Evolutionary conservation across 306 rosid species (phyloP), one percentile per base, ranked within the genome.

Genomic region (Glycine latifolia): DNA sequence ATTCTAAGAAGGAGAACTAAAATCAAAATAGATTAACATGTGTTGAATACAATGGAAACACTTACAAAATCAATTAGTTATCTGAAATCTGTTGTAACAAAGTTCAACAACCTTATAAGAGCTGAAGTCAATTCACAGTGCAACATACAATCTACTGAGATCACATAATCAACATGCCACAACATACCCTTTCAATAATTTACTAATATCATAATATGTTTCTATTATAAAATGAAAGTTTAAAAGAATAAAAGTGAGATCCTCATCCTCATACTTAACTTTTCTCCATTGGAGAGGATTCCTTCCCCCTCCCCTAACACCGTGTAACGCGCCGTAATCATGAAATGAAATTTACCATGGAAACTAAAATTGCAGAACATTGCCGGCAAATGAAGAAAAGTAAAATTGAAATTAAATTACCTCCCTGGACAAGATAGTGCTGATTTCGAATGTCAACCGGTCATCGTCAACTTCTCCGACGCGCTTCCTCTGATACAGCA

Each of bases 391-490:
- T 3, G 10, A 35, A 35, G 48, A 37, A 65, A 14, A 31, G 9
- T 26, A 61, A 61, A 61, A 65, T 52, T 92, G 1, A 39, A 39
- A 39, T 39, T 5, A 91, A 65, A 37, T 66, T 92, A 92, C 99
- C 99, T 96, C 98, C 82, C 98, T 88, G 31, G 89, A 86, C 39
- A 91, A 17, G 81, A 93, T 85, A 43, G 99, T 96, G 84, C 95
- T 89, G 76, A 92, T 69, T 87, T 96, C 99, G 74, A 96, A 96
- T 80, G 86, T 96, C 92, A 96, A 84, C 15, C 98, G 85, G 47
- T 91, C 99, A 70, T 96, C 99, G 47, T 94, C 94, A 10, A 96
- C 95, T 79, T 88, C 91, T 74, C 82, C 94, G 17, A 96, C 97
- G 6, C 87, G 87, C 54, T 80, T 85, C 75, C 33, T 82, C 73